Percentiles rank a stretch among this genome's conserved stretches.
Conservation (phyloP, 2,329 filamentous ascomycete genomes). For the Ascochyta rabiei region DNA sequence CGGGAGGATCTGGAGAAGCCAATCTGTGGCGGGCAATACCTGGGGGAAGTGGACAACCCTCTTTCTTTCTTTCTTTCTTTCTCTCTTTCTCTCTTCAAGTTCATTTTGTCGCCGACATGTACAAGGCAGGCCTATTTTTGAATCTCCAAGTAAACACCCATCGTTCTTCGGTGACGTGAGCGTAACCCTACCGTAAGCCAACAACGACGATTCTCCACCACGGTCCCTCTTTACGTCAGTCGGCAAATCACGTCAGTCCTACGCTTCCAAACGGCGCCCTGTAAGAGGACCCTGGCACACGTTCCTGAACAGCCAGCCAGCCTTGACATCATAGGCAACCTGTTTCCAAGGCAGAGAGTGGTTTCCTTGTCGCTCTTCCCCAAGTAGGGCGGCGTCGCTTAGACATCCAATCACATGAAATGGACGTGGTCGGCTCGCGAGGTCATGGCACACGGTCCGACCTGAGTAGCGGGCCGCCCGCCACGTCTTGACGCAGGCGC, state of each 20-base stretch:
- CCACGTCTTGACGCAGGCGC: conserved; percentile 28
- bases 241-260: conserved; percentile 3
- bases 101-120: neutral
- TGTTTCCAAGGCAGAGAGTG: conserved; percentile 5
- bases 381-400: conserved; percentile 1
- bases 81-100: neutral
- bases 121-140: neutral
- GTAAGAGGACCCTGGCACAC: neutral
- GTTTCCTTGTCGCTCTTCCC: conserved; percentile 6
- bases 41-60: neutral
- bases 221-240: neutral
- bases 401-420: neutral
- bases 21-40: neutral
- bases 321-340: conserved; percentile 8
- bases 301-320: neutral
- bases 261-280: neutral
- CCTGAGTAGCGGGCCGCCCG: conserved; percentile 34
- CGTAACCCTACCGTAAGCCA: neutral
- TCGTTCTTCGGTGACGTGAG: neutral
- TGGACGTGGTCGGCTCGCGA: conserved; percentile 15
- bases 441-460: conserved; percentile 18
- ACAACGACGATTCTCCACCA: neutral
- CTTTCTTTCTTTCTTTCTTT: neutral
- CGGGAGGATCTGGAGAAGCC: conserved; percentile 3
- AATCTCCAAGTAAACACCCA: neutral